These are phyloP conservation scores for Trichothecium sympodiale DNA, from an alignment of 2,329 filamentous ascomycete species.

Conservation along the genomic window DNA sequence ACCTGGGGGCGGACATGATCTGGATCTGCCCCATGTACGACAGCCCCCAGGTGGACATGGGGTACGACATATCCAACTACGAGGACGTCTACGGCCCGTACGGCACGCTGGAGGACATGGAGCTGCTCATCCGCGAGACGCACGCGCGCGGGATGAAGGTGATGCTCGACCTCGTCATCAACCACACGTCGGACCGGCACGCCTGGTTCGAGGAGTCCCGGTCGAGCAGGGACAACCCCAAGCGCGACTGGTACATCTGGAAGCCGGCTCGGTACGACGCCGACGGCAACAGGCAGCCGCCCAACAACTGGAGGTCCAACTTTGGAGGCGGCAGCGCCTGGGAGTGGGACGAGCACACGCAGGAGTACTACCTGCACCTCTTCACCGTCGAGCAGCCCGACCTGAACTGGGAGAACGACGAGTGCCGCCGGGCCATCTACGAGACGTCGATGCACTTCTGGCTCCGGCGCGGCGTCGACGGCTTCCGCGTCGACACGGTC, in stretches of 20 bases:
- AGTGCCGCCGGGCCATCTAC: slow-evolving; percentile 59
- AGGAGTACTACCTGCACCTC: slow-evolving; percentile 67
- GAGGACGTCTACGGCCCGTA: slow-evolving; percentile 54
- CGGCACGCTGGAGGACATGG: slow-evolving; percentile 55
- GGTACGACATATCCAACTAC: slow-evolving; percentile 60
- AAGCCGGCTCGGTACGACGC: slow-evolving; percentile 37
- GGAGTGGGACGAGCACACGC: slow-evolving; percentile 61
- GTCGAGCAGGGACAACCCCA: slow-evolving; percentile 48
- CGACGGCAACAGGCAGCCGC: slow-evolving; percentile 52
- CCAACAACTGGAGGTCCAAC: slow-evolving; percentile 63
- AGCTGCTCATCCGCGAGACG: slow-evolving; percentile 46
- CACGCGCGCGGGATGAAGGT: slow-evolving; percentile 56
- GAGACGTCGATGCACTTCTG: slow-evolving; percentile 66
- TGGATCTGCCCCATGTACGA: slow-evolving; percentile 60
- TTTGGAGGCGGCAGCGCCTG: slow-evolving; percentile 51
- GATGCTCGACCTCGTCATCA: slow-evolving; percentile 67
- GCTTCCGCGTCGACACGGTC: slow-evolving; percentile 66
- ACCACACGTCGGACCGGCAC: slow-evolving; percentile 64
- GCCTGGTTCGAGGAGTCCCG: slow-evolving; percentile 60
- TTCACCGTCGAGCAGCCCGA: slow-evolving; percentile 71
- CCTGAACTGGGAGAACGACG: slow-evolving; percentile 72
- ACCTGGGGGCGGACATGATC: slow-evolving; percentile 50
- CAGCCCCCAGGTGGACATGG: slow-evolving; percentile 57
- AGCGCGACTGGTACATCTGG: slow-evolving; percentile 61
- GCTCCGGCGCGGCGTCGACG: slow-evolving; percentile 62